Percentiles rank a stretch among this genome's conserved stretches.
Conservation (phyloP, 1,284 basidiomycete species). For the Microstroma glucosiphilum region DNA sequence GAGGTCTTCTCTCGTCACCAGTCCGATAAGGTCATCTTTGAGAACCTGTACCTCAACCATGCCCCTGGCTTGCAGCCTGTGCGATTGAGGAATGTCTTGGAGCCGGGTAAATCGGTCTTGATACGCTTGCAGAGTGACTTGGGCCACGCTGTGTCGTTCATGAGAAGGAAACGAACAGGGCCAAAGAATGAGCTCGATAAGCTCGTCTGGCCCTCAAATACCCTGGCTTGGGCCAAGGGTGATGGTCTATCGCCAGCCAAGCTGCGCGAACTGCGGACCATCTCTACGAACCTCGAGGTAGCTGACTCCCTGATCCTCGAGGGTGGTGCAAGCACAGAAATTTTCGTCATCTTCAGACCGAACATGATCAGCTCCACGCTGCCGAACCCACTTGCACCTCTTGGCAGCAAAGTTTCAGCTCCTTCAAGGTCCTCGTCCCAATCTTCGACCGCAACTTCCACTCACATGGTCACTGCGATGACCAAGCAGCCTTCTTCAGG, state of each 20-base stretch:
- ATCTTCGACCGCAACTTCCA: background rate
- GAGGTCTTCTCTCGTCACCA: background rate
- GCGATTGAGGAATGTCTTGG: conserved; percentile 24
- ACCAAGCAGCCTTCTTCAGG: conserved; percentile 6
- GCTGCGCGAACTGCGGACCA: conserved; percentile 39
- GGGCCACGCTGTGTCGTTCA: conserved; percentile 31
- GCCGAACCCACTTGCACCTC: too few species aligned
- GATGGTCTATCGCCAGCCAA: conserved; percentile 39
- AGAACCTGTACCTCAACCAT: conserved; percentile 40
- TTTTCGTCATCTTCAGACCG: conserved; percentile 38
- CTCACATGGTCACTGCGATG: background rate
- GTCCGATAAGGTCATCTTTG: conserved; percentile 11
- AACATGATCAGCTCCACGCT: background rate
- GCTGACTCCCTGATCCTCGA: conserved; percentile 36
- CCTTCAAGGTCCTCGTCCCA: background rate
- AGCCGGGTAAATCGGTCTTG: conserved; percentile 20
- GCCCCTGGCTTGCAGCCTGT: conserved; percentile 33
- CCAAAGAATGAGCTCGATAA: conserved; percentile 20
- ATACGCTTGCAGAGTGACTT: conserved; percentile 35
- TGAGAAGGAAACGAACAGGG: conserved; percentile 30
- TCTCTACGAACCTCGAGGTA: conserved; percentile 39
- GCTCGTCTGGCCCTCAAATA: conserved; percentile 37
- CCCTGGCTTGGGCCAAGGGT: conserved; percentile 32
- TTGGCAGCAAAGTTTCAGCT: too few species aligned
- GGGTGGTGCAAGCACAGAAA: conserved; percentile 23